phyloP scores from a whole-genome alignment of 805 yeast genomes.

The Priceomyces castillae region DNA sequence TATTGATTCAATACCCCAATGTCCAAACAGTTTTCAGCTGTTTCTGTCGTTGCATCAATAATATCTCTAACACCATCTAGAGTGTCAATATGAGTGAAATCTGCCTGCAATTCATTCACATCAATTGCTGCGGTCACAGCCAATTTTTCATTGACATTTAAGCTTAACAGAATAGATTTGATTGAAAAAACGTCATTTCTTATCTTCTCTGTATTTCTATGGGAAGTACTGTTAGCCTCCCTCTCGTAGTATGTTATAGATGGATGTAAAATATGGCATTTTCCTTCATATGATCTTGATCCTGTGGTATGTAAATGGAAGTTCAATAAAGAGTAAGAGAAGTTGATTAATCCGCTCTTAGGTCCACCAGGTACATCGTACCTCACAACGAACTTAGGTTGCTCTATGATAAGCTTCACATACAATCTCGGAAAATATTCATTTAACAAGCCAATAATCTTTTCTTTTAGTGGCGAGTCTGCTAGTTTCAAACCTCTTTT shows the following conservation, averaged over 20 bases:
- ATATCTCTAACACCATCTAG: constrained; percentile 31
- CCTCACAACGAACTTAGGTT: constrained; percentile 27
- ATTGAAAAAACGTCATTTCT: constrained; percentile 23
- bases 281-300: constrained; percentile 31
- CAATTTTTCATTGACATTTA: constrained; percentile 28
- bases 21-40: constrained; percentile 22
- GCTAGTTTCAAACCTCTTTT: neutral
- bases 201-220: constrained; percentile 4
- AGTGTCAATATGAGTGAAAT: constrained; percentile 29
- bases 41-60: constrained; percentile 23
- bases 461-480: constrained; percentile 7
- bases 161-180: constrained; percentile 16
- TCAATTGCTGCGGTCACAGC: constrained; percentile 20
- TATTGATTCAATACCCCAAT: constrained; percentile 28
- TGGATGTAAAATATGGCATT: constrained; percentile 35
- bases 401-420: constrained; percentile 29
- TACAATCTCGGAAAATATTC: constrained; percentile 34
- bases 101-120: constrained; percentile 19
- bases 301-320: constrained; percentile 31
- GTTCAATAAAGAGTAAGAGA: constrained; percentile 34
- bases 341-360: constrained; percentile 20
- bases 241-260: constrained; percentile 29
- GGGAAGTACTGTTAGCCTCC: neutral
- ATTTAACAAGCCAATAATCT: constrained; percentile 21
- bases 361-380: constrained; percentile 9